Percentiles rank a stretch among this genome's conserved stretches.
Evolutionary conservation across 2,329 filamentous ascomycete genomes (phyloP).

Genomic region (Microsporum audouinii): DNA sequence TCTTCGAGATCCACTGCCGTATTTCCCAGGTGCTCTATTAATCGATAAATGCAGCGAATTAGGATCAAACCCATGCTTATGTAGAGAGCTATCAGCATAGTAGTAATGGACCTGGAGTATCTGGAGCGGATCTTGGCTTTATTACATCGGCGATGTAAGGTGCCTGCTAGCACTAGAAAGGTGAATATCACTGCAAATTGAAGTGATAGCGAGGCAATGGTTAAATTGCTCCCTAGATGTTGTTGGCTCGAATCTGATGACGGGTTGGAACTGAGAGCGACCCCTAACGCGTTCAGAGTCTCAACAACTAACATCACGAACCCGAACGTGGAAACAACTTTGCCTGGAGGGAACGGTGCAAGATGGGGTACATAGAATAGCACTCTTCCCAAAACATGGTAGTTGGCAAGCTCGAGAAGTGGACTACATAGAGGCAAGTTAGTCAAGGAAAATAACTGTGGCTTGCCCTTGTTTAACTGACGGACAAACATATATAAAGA

Average conservation of each 20-base stretch:
- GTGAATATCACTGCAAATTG: not conserved
- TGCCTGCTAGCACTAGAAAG: not conserved
- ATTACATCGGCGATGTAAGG: not conserved
- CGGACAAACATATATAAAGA: constrained; percentile 30
- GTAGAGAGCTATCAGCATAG: constrained; percentile 41
- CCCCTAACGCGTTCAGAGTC: not conserved
- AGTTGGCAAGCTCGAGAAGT: constrained; percentile 50
- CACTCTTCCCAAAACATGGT: constrained; percentile 49
- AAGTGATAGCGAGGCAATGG: not conserved
- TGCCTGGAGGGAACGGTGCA: constrained; percentile 33
- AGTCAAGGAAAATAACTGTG: not conserved
- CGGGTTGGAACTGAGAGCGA: not conserved
- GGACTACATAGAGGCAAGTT: constrained; percentile 34
- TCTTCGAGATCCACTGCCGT: constrained; percentile 7
- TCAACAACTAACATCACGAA: not conserved
- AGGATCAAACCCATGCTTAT: constrained; percentile 39
- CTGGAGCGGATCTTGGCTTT: not conserved
- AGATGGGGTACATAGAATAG: constrained; percentile 52
- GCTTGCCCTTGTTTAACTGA: constrained; percentile 14
- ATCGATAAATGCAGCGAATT: constrained; percentile 43
- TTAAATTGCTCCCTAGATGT: not conserved
- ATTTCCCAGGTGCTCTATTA: constrained; percentile 43
- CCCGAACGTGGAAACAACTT: not conserved
- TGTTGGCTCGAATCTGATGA: not conserved
- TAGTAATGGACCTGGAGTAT: constrained; percentile 19